Percentiles rank a stretch among this genome's conserved stretches.
These are phyloP conservation scores for Hygrophorus russula DNA, from an alignment of 768 basidiomycete genomes.

Conservation along the genomic window DNA sequence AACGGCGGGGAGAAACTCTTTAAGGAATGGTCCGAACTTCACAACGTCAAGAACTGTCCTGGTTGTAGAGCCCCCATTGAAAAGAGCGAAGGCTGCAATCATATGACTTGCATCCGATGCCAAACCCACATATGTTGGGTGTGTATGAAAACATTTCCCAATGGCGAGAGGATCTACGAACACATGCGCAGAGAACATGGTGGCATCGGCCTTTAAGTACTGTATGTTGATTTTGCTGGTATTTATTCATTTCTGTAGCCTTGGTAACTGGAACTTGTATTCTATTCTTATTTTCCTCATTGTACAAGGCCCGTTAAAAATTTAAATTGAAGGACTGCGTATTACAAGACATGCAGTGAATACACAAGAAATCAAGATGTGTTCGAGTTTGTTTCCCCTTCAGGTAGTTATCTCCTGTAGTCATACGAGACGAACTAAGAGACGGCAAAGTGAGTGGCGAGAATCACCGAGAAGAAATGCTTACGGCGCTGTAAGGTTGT, in stretches of 20 bases:
- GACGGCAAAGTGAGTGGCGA: background rate
- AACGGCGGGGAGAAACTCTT: conserved; percentile 47
- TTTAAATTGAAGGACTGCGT: background rate
- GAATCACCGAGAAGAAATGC: conserved; percentile 12
- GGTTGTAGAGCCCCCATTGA: conserved; percentile 63
- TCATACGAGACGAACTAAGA: conserved; percentile 30
- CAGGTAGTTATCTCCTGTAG: conserved; percentile 15
- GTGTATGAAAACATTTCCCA: conserved; percentile 59
- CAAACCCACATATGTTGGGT: conserved; percentile 76
- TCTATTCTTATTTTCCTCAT: conserved; percentile 1
- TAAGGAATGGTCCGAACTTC: conserved; percentile 47
- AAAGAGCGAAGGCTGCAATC: conserved; percentile 68
- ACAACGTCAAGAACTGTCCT: conserved; percentile 69
- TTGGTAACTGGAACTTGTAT: conserved; percentile 6
- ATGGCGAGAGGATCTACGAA: conserved; percentile 60
- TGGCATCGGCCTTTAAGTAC: conserved; percentile 34
- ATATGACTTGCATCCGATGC: conserved; percentile 70
- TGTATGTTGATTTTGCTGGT: conserved; percentile 6
- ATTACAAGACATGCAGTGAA: conserved; percentile 1
- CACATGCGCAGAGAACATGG: conserved; percentile 69
- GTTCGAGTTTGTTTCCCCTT: background rate
- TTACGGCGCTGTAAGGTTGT: conserved; percentile 45
- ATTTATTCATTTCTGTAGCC: conserved; percentile 11
- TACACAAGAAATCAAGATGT: conserved; percentile 1
- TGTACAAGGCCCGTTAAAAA: background rate